Evolutionary conservation across 2,329 filamentous ascomycete species (phyloP).

Genomic region (Scedosporium dehoogii): DNA sequence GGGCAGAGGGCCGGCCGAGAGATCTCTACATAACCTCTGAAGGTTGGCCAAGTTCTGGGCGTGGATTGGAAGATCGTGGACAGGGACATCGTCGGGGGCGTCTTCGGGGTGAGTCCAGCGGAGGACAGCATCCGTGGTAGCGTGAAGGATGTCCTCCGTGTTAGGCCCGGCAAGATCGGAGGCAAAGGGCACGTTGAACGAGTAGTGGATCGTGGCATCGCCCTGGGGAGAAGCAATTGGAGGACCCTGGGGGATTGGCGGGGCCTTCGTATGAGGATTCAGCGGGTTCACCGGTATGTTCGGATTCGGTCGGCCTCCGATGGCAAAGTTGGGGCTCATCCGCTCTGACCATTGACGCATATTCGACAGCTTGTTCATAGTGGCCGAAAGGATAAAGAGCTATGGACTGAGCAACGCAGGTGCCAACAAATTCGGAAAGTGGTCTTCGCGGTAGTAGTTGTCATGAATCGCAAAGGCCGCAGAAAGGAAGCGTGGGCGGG

Average conservation of each 20-base stretch:
- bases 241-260: slow-evolving; percentile 38
- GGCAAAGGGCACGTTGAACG: slow-evolving; percentile 95
- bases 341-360: slow-evolving; percentile 64
- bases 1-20: slow-evolving; percentile 60
- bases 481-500: slow-evolving; percentile 13
- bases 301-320: slow-evolving; percentile 43
- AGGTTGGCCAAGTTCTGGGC: slow-evolving; percentile 75
- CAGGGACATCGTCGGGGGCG: slow-evolving; percentile 71
- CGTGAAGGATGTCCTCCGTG: slow-evolving; percentile 88
- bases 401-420: background rate
- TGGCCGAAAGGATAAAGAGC: slow-evolving; percentile 19
- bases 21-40: slow-evolving; percentile 68
- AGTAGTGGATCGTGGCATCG: slow-evolving; percentile 76
- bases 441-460: slow-evolving; percentile 24
- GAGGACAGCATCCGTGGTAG: slow-evolving; percentile 75
- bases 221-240: slow-evolving; percentile 58
- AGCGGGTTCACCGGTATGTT: slow-evolving; percentile 46
- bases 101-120: slow-evolving; percentile 91
- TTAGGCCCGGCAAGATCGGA: slow-evolving; percentile 88
- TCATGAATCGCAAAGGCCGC: slow-evolving; percentile 1
- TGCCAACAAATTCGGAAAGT: background rate
- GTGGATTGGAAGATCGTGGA: slow-evolving; percentile 88
- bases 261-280: slow-evolving; percentile 48
- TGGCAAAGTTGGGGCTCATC: slow-evolving; percentile 59
- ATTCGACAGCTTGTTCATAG: slow-evolving; percentile 62